Base-by-base conservation (phyloP, 495 filamentous ascomycete genomes). In the Evansstolkia leycettana region DNA sequence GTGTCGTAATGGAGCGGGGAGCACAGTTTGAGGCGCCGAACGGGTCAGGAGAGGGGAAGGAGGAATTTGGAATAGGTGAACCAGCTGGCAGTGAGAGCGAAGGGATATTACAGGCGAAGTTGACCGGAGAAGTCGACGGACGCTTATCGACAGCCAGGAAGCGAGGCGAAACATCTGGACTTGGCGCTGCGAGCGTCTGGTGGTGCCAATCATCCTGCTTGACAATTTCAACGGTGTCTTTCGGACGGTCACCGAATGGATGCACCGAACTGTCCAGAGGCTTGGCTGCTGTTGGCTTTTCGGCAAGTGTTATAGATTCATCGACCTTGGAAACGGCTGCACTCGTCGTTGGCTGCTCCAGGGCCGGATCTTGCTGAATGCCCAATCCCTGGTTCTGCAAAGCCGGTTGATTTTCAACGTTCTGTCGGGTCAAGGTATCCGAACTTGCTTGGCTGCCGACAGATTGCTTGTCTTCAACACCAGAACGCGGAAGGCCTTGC, bases 1-100 rank as follows among this genome's bases (percentile, higher is more conserved):
- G 27, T 54, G 73, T 42, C 54, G 78, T 47, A 60, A 70, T 44
- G 57, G 77, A 46, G 54, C 78, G 39, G 60, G 76, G 51, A 63
- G 65, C 23, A 67, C 70, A 30, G 62, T 75, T 17, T 64, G 71
- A 50, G 58, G 65, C 31, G 59, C 67, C 43, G 58, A 60, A 26
- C 63, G 69, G 41, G 57, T 72, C 37, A 47, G 76, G 51, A 54
- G 48, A 71, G 48, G 42, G 76, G 64, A 49, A 70, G 37, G 36
- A 64, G 34, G 48, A 71, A 58, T 34, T 60, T 48, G 58, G 39
- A 43, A 51, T 41, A 56, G 67, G 41, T 31, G 48, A 45, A 52
- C 55, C 43, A 40, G 58, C 38, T 47, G 62, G 46, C 41, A 68
- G 45, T 43, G 68, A 50, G 54, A 65, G 43, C 58, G 69, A 45